phyloP scores from a whole-genome alignment of 1,284 basidiomycete genomes.

The Microbotryum lychnidis-dioicae region DNA sequence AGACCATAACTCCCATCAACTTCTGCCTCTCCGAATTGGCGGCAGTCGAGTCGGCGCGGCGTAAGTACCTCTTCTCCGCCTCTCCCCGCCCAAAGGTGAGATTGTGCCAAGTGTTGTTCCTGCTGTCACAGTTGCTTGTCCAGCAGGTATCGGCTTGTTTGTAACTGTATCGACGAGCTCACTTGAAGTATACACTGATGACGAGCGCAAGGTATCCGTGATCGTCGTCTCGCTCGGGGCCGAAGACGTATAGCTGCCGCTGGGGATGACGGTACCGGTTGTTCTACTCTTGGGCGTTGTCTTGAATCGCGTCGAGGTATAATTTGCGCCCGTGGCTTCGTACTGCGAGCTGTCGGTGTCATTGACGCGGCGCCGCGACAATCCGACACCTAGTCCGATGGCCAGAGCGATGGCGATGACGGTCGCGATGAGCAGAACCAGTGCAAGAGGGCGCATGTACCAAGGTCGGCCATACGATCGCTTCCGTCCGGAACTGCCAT shows the following conservation, averaged over 20 bases:
- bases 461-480: slow-evolving; percentile 9
- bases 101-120: slow-evolving; percentile 2
- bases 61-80: too few species aligned
- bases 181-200: background rate
- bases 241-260: background rate
- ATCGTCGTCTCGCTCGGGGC: background rate
- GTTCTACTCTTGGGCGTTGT: slow-evolving; percentile 1
- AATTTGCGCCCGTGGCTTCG: background rate
- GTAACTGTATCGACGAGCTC: background rate
- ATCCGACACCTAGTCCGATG: slow-evolving; percentile 25
- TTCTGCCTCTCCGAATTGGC: too few species aligned
- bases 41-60: too few species aligned
- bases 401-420: slow-evolving; percentile 23
- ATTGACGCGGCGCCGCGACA: slow-evolving; percentile 1
- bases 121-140: background rate
- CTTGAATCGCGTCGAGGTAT: background rate
- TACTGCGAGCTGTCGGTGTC: slow-evolving; percentile 1
- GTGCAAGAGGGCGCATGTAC: slow-evolving; percentile 22
- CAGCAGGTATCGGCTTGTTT: slow-evolving; percentile 3
- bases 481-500: background rate
- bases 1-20: too few species aligned
- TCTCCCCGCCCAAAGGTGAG: too few species aligned
- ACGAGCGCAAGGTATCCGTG: background rate
- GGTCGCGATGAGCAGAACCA: slow-evolving; percentile 13
- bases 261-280: slow-evolving; percentile 26